A percentile compares a stretch with the other conserved stretches of the same genome.
These are phyloP conservation scores for Epichloe sp. DNA, from an alignment of 2,329 filamentous ascomycete species.

Conservation along the genomic window DNA sequence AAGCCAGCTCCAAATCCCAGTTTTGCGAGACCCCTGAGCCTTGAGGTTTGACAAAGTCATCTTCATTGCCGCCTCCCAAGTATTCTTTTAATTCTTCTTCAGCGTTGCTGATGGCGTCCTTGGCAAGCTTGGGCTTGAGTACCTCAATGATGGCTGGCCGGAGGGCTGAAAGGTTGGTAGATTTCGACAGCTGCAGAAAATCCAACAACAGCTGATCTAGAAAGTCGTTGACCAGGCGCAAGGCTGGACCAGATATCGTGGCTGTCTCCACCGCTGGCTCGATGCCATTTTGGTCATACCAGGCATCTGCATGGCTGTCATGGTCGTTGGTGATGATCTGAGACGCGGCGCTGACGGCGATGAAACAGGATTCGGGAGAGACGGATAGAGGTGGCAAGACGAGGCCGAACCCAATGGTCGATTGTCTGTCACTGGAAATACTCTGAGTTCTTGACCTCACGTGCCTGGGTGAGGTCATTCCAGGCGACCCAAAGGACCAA, in stretches of 20 bases:
- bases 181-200: slow-evolving; percentile 67
- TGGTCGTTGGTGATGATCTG: slow-evolving; percentile 86
- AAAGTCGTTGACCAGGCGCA: slow-evolving; percentile 77
- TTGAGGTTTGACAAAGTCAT: slow-evolving; percentile 49
- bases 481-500: slow-evolving; percentile 11
- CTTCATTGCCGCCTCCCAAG: slow-evolving; percentile 64
- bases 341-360: slow-evolving; percentile 75
- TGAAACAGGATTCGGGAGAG: slow-evolving; percentile 71
- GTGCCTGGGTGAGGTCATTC: slow-evolving; percentile 20
- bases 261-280: slow-evolving; percentile 55
- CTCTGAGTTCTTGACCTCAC: slow-evolving; percentile 43
- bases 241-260: slow-evolving; percentile 56
- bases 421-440: slow-evolving; percentile 59
- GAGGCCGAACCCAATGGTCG: slow-evolving; percentile 43
- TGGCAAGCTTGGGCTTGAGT: slow-evolving; percentile 77
- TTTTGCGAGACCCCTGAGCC: slow-evolving; percentile 37
- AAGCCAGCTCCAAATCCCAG: slow-evolving; percentile 86
- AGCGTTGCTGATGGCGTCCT: slow-evolving; percentile 68
- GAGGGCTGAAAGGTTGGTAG: slow-evolving; percentile 61
- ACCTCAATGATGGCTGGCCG: slow-evolving; percentile 76
- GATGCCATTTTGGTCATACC: slow-evolving; percentile 56
- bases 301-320: slow-evolving; percentile 57
- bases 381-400: slow-evolving; percentile 55
- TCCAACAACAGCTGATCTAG: slow-evolving; percentile 88
- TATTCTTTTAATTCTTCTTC: slow-evolving; percentile 84